A percentile compares a stretch with the other conserved stretches of the same genome.
Evolutionary conservation across 2,329 filamentous ascomycete genomes (phyloP).

Genomic region (Neopestalotiopsis sp.): DNA sequence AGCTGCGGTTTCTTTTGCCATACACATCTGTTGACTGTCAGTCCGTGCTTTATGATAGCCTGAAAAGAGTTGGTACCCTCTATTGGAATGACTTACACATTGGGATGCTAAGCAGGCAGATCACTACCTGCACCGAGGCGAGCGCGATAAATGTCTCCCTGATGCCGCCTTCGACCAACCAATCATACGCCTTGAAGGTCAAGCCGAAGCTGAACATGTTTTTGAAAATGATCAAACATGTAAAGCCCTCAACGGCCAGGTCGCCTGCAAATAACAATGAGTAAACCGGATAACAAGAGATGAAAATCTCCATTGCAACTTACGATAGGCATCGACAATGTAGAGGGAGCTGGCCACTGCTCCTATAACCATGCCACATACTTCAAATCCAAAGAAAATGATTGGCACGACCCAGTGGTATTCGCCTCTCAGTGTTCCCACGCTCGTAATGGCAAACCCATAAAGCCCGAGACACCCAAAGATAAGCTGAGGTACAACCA

Average conservation of each 20-base stretch:
- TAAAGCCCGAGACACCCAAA: constrained; percentile 81
- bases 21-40: constrained; percentile 64
- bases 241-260: constrained; percentile 86
- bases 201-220: constrained; percentile 90
- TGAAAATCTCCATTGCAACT: constrained; percentile 38
- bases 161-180: constrained; percentile 73
- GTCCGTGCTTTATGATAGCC: constrained; percentile 15
- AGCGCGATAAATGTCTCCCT: constrained; percentile 71
- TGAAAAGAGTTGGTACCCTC: neutral
- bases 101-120: constrained; percentile 78
- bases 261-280: constrained; percentile 53
- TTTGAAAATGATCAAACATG: constrained; percentile 90
- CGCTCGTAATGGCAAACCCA: constrained; percentile 79
- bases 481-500: constrained; percentile 83
- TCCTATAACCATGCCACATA: constrained; percentile 90
- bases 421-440: constrained; percentile 56
- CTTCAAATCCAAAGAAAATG: constrained; percentile 83
- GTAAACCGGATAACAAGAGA: constrained; percentile 17
- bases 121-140: constrained; percentile 75
- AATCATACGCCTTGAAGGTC: constrained; percentile 84
- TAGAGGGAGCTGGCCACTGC: constrained; percentile 87
- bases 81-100: constrained; percentile 67
- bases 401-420: constrained; percentile 79
- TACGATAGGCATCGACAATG: constrained; percentile 90
- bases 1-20: constrained; percentile 78